Base-by-base conservation (phyloP, 2,329 filamentous ascomycete genomes). In the Fusarium sp. region DNA sequence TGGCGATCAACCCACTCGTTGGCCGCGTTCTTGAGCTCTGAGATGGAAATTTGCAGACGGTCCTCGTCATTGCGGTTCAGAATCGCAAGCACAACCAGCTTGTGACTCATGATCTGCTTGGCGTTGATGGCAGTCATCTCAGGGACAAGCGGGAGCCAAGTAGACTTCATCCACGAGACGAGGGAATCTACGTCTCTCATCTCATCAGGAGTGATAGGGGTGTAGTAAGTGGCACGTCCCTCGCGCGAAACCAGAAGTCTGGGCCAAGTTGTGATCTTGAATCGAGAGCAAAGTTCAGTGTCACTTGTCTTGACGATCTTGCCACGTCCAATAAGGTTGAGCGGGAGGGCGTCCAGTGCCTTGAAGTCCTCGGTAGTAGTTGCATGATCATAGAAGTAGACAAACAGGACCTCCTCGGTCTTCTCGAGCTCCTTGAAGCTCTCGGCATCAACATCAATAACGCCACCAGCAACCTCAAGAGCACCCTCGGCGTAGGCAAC, bases 1-100 rank as follows among this genome's bases (percentile, higher is more conserved):
- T 98, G 94, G 84, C 97, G 96, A 82, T 98, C 96, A 90, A 98
- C 98, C 95, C 96, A 99, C 82, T 98, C 96, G 69, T 95, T 89
- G 14, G 96, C 96, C 3, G 96, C 96, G 75, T 93, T 96, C 89
- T 98, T 98, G 84, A 99, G 91, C 84, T 99, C 97, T 39, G 93
- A 91, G 81, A 94, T 93, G 32, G 94, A 93, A 64, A 88, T 87
- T 57, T 90, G 85, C 81, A 98, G 98, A 41, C 94, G 91, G 65
- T 96, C 93, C 42, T 92, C 87, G 69, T 95, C 91, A 41, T 94
- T 91, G 57, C 95, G 90, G 80, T 92, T 94, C 45, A 99, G 86
- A 39, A 99, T 92, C 24, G 93, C 96, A 22, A 99, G 89, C 3
- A 98, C 96, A n/a, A 98, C 96, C 66, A 96, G 90, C 84, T 95